These are phyloP conservation scores for Fusarium pseudocircinatum DNA, from an alignment of 2,329 filamentous ascomycete genomes.

Conservation along the genomic window DNA sequence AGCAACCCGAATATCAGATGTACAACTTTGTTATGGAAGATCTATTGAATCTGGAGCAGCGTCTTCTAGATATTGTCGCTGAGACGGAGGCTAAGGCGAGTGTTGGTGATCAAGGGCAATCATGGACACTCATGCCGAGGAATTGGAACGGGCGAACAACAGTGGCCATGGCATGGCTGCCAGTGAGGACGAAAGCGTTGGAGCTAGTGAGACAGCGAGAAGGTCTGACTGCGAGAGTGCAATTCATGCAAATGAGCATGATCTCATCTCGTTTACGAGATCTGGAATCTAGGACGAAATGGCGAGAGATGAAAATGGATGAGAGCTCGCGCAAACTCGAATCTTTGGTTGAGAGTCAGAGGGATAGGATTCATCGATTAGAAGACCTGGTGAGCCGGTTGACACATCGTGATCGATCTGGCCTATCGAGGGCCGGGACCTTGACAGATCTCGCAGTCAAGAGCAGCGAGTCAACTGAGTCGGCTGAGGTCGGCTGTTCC, in stretches of 20 bases:
- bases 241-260: constrained; percentile 61
- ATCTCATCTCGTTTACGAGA: constrained; percentile 54
- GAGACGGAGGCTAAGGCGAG: constrained; percentile 51
- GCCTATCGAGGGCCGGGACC: constrained; percentile 22
- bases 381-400: constrained; percentile 32
- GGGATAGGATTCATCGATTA: constrained; percentile 37
- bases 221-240: constrained; percentile 54
- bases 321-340: constrained; percentile 42
- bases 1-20: constrained; percentile 56
- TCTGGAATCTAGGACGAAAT: constrained; percentile 47
- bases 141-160: constrained; percentile 50
- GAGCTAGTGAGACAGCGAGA: constrained; percentile 58
- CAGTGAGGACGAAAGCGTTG: constrained; percentile 55
- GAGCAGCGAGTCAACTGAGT: constrained; percentile 14
- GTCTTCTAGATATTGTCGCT: constrained; percentile 56
- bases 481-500: constrained; percentile 11
- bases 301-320: constrained; percentile 45
- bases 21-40: constrained; percentile 60
- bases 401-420: constrained; percentile 11
- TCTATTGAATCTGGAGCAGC: constrained; percentile 54
- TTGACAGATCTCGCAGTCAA: constrained; percentile 14
- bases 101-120: constrained; percentile 31
- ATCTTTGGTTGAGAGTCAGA: constrained; percentile 37
- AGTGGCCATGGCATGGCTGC: constrained; percentile 57
- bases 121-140: constrained; percentile 52